Evolutionary conservation across 2,329 filamentous ascomycete genomes (phyloP).

Genomic region (Alternaria gaisen): DNA sequence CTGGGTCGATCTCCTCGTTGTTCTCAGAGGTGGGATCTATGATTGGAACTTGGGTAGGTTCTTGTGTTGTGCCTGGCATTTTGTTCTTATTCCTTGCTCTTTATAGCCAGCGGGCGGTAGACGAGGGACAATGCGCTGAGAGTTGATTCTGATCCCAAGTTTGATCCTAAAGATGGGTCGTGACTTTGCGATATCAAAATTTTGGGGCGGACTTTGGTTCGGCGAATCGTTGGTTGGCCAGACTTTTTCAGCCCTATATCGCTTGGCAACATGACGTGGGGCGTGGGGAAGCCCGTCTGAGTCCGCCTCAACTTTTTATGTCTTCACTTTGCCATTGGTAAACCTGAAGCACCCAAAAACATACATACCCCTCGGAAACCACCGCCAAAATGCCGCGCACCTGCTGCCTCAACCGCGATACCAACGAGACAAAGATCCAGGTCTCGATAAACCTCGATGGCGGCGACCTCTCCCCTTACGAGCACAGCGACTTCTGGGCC

Average conservation of each 20-base stretch:
- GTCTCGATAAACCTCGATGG: constrained; percentile 93
- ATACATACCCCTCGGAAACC: neutral
- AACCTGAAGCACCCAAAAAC: neutral
- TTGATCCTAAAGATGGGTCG: constrained; percentile 14
- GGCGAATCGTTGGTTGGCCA: constrained; percentile 34
- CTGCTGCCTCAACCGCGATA: constrained; percentile 83
- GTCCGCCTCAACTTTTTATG: constrained; percentile 33
- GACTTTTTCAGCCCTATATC: constrained; percentile 41
- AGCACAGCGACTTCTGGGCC: constrained; percentile 45
- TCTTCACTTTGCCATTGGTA: neutral
- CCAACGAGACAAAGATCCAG: constrained; percentile 98
- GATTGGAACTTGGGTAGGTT: constrained; percentile 29
- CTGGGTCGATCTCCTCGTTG: constrained; percentile 43
- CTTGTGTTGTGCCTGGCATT: constrained; percentile 35
- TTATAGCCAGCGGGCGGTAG: neutral
- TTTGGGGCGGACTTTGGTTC: constrained; percentile 34
- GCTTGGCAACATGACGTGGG: constrained; percentile 36
- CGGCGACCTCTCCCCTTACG: constrained; percentile 69
- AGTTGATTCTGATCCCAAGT: neutral
- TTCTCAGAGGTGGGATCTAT: constrained; percentile 36
- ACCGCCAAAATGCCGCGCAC: constrained; percentile 63
- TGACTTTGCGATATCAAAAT: constrained; percentile 39
- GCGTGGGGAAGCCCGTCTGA: constrained; percentile 30
- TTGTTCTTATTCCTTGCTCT: constrained; percentile 14
- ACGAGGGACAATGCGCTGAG: neutral